Base-by-base conservation (phyloP, 306 rosid species). In the Herpetospermum pedunculosum region DNA sequence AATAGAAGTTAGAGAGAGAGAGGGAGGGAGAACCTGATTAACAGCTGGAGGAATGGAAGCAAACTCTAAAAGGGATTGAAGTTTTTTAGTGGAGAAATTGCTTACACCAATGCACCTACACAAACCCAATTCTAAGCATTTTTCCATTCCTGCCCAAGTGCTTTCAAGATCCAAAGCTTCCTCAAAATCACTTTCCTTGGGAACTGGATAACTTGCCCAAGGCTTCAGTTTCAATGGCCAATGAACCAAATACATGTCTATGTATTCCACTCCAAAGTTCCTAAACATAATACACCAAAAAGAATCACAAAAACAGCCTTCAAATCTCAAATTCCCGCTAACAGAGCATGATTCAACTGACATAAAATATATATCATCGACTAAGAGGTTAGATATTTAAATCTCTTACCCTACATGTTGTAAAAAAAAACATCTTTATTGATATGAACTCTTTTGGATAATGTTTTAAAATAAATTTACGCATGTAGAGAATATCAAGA, bases 141-240 rank as follows among this genome's bases (percentile, higher is more conserved):
- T 93, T 63, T 93, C 87, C 96, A 93, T 90, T 57, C 90, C 97
- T 35, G 52, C 70, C 98, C 98, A 93, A 50, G 97, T 89, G 72
- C 72, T 68, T 64, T 87, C 88, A 46, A 90, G 65, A 35, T 93
- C 97, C 74, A 90, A 47, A 8, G 8, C n/a, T 2, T 80, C 75
- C 69, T 86, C 98, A 77, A 89, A 93, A 67, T 90, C 97, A 23
- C 87, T 90, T 75, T 89, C 96, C 28, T 80, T 89, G 1, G 97
- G 98, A 71, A 93, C 82, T 14, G 90, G 78, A 62, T 86, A 77
- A 69, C 83, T 59, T 58, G 85, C 90, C 94, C 98, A 82, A 78
- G 92, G 91, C 89, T 89, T 93, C 81, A 93, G 77, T 75, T 87
- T 89, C 8, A 90, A 86, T 28, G 97, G 98, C 98, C 97, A 93